Percentiles rank a stretch among this genome's conserved stretches.
These are phyloP conservation scores for Rhizophagus sp. DNA, from an alignment of 192 early-diverging fungal species.

Conservation along the genomic window DNA sequence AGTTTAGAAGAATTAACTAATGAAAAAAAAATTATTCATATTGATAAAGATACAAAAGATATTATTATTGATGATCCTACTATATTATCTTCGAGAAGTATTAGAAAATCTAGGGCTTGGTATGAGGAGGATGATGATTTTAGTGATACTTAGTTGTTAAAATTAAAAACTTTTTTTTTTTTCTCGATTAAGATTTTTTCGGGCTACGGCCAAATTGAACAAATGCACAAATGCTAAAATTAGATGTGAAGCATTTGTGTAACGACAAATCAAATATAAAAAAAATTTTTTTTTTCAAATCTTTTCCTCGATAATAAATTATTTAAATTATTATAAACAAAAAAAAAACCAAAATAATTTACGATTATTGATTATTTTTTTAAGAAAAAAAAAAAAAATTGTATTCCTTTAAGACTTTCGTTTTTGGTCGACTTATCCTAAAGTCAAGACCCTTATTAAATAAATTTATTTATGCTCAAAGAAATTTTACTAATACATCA, in stretches of 20 bases:
- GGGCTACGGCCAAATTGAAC: too few species aligned
- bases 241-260: too few species aligned
- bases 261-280: too few species aligned
- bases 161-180: too few species aligned
- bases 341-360: too few species aligned
- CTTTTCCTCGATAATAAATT: too few species aligned
- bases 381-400: not conserved
- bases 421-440: not conserved
- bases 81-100: not conserved
- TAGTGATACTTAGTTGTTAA: not conserved
- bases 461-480: not conserved
- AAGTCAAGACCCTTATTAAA: not conserved
- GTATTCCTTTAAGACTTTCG: not conserved
- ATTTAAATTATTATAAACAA: too few species aligned
- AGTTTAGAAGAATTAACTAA: constrained; percentile 72
- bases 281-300: too few species aligned
- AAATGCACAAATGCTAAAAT: too few species aligned
- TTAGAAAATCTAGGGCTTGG: not conserved
- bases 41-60: not conserved
- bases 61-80: not conserved
- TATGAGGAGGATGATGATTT: not conserved
- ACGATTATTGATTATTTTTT: too few species aligned
- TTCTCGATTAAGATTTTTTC: too few species aligned
- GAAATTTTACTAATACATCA: constrained; percentile 37
- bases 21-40: constrained; percentile 35